phyloP scores from a whole-genome alignment of 1,139 yeast species.

The Debaryomyces sp. region DNA sequence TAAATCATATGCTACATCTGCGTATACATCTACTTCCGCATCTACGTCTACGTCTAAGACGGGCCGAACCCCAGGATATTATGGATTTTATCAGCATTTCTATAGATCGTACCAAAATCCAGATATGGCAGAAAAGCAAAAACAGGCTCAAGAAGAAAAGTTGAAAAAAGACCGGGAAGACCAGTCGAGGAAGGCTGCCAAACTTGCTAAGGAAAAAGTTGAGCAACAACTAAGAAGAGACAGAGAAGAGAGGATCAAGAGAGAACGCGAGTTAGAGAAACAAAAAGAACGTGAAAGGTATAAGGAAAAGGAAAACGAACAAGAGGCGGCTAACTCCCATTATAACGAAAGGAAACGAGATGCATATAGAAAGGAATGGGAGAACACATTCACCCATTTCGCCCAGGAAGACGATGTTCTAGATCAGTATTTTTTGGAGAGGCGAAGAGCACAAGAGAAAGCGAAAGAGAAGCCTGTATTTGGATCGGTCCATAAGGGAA shows the following conservation, averaged over 20 bases:
- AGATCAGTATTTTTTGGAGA: slow-evolving; percentile 6
- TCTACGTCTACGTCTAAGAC: slow-evolving; percentile 1
- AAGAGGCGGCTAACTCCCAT: slow-evolving; percentile 11
- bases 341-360: slow-evolving; percentile 21
- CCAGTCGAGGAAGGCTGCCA: slow-evolving; percentile 9
- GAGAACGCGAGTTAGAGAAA: slow-evolving; percentile 9
- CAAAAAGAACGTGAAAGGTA: slow-evolving; percentile 14
- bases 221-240: slow-evolving; percentile 15
- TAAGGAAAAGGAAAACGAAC: slow-evolving; percentile 9
- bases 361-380: slow-evolving; percentile 26
- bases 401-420: slow-evolving; percentile 14
- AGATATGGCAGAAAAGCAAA: slow-evolving; percentile 17
- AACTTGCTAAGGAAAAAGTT: slow-evolving; percentile 12
- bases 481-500: background rate
- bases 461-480: background rate
- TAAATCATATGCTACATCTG: background rate
- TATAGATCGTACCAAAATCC: slow-evolving; percentile 21
- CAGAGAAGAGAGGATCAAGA: slow-evolving; percentile 14
- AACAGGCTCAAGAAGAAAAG: slow-evolving; percentile 15
- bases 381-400: slow-evolving; percentile 18
- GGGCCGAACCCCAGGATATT: slow-evolving; percentile 15
- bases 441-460: slow-evolving; percentile 2
- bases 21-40: slow-evolving; percentile 7
- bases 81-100: slow-evolving; percentile 26
- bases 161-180: slow-evolving; percentile 10